phyloP scores from a whole-genome alignment of 164 flowering plant species.

The Cinnamomum chago region DNA sequence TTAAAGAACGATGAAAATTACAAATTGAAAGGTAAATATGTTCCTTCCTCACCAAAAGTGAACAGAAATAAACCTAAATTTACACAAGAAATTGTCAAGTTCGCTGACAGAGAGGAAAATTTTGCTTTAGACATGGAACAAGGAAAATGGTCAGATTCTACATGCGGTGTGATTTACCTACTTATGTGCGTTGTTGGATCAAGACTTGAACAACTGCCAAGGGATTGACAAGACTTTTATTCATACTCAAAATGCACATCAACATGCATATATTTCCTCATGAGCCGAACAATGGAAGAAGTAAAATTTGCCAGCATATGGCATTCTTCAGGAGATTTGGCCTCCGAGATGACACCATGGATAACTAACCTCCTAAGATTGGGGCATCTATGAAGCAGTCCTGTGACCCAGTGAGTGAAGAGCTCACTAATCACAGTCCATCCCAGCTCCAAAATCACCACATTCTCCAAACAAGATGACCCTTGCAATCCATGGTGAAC shows the following conservation, averaged over 20 bases:
- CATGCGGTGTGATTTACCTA: background rate
- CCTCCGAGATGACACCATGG: slow-evolving; percentile 31
- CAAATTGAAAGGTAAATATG: background rate
- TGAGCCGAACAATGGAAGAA: slow-evolving; percentile 33
- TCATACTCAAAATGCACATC: slow-evolving; percentile 74
- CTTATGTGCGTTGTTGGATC: slow-evolving; percentile 4
- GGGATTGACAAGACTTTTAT: slow-evolving; percentile 22
- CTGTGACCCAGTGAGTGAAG: slow-evolving; percentile 46
- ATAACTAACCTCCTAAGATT: slow-evolving; percentile 37
- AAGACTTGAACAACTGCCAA: slow-evolving; percentile 16
- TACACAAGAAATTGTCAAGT: background rate
- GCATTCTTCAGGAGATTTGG: slow-evolving; percentile 33
- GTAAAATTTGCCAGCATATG: slow-evolving; percentile 29
- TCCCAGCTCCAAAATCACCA: slow-evolving; percentile 70
- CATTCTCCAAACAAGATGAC: slow-evolving; percentile 50
- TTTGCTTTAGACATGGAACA: background rate
- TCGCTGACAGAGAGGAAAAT: background rate
- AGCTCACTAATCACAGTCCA: slow-evolving; percentile 65
- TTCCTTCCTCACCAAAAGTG: background rate
- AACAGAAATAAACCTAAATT: background rate
- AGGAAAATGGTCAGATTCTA: background rate
- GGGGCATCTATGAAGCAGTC: slow-evolving; percentile 35
- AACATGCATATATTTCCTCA: slow-evolving; percentile 47
- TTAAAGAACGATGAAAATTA: too few species aligned
- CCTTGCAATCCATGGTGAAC: slow-evolving; percentile 65